A percentile compares a stretch with the other conserved stretches of the same genome.
These are phyloP conservation scores for Paspalum notatum DNA, from an alignment of 176 grass and related monocot species.

Conservation along the genomic window DNA sequence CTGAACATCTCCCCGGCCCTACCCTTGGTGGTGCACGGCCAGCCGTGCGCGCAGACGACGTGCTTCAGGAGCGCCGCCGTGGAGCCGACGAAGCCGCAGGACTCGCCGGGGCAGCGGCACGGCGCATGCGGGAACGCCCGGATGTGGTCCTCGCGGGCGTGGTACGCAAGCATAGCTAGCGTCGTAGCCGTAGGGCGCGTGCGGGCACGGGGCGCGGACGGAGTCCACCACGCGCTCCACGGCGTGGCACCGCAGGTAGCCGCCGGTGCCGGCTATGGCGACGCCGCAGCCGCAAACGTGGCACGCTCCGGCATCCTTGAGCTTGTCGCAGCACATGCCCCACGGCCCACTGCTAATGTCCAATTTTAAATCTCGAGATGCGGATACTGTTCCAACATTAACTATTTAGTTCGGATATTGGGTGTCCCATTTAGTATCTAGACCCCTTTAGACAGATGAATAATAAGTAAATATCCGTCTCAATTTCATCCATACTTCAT, in stretches of 20 bases:
- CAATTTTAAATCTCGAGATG: no score
- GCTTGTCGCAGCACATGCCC: background rate
- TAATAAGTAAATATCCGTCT: no score
- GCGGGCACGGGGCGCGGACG: background rate
- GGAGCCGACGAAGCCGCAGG: background rate
- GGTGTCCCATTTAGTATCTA: no score
- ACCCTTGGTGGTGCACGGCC: background rate
- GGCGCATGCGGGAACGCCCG: background rate
- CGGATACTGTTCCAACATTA: no score
- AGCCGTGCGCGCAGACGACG: background rate
- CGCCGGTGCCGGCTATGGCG: background rate
- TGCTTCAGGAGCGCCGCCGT: background rate
- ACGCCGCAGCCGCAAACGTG: background rate
- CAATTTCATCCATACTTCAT: no score
- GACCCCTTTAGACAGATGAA: no score
- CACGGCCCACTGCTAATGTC: background rate
- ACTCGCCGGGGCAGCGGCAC: background rate
- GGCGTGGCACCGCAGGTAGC: background rate
- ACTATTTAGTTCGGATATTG: no score
- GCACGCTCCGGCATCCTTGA: background rate
- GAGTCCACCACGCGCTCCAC: background rate
- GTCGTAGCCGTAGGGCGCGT: background rate
- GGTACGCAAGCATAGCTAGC: background rate
- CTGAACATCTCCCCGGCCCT: background rate
- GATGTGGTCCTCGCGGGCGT: background rate